A percentile compares a stretch with the other conserved stretches of the same genome.
Evolutionary conservation across 306 rosid genomes (phyloP).

Genomic region (Prunus salicina): DNA sequence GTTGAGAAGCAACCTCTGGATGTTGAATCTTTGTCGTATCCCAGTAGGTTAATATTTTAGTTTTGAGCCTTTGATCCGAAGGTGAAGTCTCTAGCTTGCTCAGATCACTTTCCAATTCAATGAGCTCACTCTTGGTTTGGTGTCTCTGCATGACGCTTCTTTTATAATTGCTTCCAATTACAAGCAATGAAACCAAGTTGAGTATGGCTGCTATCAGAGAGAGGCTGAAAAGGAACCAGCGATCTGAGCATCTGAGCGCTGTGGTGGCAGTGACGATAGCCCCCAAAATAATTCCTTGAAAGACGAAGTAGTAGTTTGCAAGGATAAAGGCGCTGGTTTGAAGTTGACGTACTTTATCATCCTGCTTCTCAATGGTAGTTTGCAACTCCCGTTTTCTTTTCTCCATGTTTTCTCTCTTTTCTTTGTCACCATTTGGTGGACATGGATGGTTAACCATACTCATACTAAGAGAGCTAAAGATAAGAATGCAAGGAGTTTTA

Average conservation of each 20-base stretch:
- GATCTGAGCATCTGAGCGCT: background rate
- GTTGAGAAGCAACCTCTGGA: background rate
- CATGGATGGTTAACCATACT: too few species aligned
- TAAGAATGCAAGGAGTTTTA: too few species aligned
- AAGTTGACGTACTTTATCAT: too few species aligned
- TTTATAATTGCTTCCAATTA: background rate
- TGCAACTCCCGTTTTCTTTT: too few species aligned
- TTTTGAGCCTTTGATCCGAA: background rate
- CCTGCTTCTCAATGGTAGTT: too few species aligned
- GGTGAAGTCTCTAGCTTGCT: background rate
- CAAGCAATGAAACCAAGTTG: background rate
- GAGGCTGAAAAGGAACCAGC: background rate
- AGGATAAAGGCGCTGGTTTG: too few species aligned
- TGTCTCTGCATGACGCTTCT: background rate
- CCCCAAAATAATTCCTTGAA: too few species aligned
- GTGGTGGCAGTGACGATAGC: too few species aligned
- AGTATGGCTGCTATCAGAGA: background rate
- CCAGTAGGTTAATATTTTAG: background rate
- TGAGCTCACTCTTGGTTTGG: background rate
- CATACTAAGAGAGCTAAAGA: too few species aligned
- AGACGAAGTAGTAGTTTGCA: too few species aligned
- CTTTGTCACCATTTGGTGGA: too few species aligned
- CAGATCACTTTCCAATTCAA: background rate
- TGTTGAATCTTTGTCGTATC: background rate
- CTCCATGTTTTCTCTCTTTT: too few species aligned